Percentiles rank a stretch among this genome's conserved stretches.
phyloP scores from a whole-genome alignment of 139 green algal genomes.

The Chlorella sp. region DNA sequence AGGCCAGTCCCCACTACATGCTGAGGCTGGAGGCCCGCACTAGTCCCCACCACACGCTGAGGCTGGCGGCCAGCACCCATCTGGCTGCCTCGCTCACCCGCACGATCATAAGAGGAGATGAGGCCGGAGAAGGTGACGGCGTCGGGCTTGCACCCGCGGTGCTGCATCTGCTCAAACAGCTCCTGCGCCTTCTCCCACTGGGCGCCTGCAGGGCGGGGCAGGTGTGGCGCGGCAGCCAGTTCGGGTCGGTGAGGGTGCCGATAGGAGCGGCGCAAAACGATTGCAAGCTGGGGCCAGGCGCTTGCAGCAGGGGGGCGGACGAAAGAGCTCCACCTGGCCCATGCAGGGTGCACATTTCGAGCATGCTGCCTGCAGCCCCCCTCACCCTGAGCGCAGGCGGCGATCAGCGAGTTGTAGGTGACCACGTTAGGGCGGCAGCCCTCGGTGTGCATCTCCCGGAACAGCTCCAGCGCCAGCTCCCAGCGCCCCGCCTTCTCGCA shows the following conservation, averaged over 20 bases:
- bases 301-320: background rate
- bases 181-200: constrained; percentile 56
- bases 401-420: constrained; percentile 89
- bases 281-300: too few species aligned
- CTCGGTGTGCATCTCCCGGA: constrained; percentile 83
- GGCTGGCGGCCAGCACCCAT: too few species aligned
- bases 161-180: constrained; percentile 62
- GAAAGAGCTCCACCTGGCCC: background rate
- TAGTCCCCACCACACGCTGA: too few species aligned
- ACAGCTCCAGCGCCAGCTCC: constrained; percentile 84
- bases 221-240: background rate
- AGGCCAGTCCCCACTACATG: background rate
- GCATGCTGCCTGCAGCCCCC: background rate
- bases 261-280: too few species aligned
- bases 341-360: too few species aligned
- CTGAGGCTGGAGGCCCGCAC: background rate
- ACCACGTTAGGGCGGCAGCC: constrained; percentile 81
- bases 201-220: background rate
- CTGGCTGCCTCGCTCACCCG: constrained; percentile 7
- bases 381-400: constrained; percentile 63
- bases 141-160: constrained; percentile 75
- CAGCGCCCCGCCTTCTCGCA: constrained; percentile 75
- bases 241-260: background rate
- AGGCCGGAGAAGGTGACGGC: constrained; percentile 89
- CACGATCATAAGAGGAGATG: constrained; percentile 79